Evolutionary conservation across 345 rosid genomes (phyloP), one percentile per base, ranked within the genome.

Genomic region (Melaleuca quinquenervia): DNA sequence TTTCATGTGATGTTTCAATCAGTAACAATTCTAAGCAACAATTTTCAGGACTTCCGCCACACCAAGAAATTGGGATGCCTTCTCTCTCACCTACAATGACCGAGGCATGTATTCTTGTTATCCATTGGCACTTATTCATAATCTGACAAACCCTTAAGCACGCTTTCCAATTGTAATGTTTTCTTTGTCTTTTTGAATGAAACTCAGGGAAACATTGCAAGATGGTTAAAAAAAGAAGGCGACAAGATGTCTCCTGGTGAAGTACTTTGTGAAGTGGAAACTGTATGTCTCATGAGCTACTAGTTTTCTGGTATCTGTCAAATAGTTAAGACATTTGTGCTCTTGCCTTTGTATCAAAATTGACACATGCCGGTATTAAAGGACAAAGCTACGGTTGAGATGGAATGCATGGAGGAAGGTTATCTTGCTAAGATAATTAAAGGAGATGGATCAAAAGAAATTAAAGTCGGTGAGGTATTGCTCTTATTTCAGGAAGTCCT

Each of bases 331-430:
- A 45, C 85, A 26, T 60, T 55, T 48, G 86, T 83, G 86, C 50
- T 83, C 41, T 55, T 84, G 52, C 54, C 44, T 82, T 44, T 56
- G 32, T 82, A 86, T 84, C 36, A 32, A 74, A 82, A 64, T 48
- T 51, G 82, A 51, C 60, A 56, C 80, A 50, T 41, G 36, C 82
- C 90, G 44, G 84, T 87, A 52, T 88, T 44, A 54, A 85, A 97
- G 98, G 99, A 97, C 87, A 97, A 97, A 91, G 98, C 98, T 82
- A 97, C 99, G 6, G 98, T 96, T 53, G 98, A 97, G 93, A 94
- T 97, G 99, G 99, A 97, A 91, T 94, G 98, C 91, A 97, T 97
- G 99, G 99, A 97, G 88, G 99, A 97, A 86, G 99, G 99, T 64
- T 97, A 88, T 86, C 98, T 97, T 83, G 98, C 98, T 85, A 97